Evolutionary conservation across 768 basidiomycete species (phyloP), one percentile per base, ranked within the genome.

Genomic region (Mycena capillaripes): DNA sequence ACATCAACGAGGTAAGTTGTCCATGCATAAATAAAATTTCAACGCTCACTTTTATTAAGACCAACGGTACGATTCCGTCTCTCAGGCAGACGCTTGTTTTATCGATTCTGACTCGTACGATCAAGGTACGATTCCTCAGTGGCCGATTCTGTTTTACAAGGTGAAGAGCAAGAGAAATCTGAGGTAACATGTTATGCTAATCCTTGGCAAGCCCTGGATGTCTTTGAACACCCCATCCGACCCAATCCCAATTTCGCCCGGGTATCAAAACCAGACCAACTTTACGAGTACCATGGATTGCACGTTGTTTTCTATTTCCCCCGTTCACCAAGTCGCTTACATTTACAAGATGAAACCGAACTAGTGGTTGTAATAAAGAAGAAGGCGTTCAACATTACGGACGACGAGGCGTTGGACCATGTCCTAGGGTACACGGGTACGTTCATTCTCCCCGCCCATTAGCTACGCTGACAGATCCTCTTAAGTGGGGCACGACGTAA

Each of bases 361-460:
- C 77, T 86, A 42, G 84, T 86, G 21, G 78, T 86, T 19, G 70
- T 86, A 11, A 84, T 86, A 19, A 84, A 82, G 78, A 84, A 81
- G 66, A 78, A 76, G 58, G 85, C 84, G 25, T 85, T 82, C 80
- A 85, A 85, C 68, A 85, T 86, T 66, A 80, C 83, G 11, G 82
- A 82, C 21, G 84, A 84, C 30, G 82, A 81, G 48, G 85, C 84
- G 9, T 75, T 86, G 11, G 82, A 84, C 58, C 83, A 85, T 57
- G 84, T 86, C 58, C 78, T 84, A n/a, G 85, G 85, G 2, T 86
- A 82, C 66, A 29, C 67, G 30, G 65, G 69, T 75, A 44, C 21
- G 72, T 12, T 19, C 16, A 9, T 3, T 16, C 23, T 58, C 38
- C n/a, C n/a, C n/a, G n/a, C n/a, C n/a, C n/a, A n/a, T n/a, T n/a